Conservation (phyloP, 306 rosid genomes). For the Comarum palustre region DNA sequence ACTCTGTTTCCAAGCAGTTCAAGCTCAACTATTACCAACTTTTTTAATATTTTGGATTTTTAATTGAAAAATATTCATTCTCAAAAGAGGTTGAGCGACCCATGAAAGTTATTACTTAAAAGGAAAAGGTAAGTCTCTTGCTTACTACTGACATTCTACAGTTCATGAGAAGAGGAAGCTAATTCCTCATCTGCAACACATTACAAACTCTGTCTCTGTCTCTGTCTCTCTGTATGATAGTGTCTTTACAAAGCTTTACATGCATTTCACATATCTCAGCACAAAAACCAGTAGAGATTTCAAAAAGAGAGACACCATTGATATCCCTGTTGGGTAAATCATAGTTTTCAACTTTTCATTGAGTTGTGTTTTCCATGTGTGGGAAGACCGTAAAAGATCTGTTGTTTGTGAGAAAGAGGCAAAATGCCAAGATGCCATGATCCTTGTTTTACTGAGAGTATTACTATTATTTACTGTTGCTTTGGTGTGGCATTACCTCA, state of each 20-base stretch:
- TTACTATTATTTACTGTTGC: constrained; percentile 20
- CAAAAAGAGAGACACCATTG: constrained; percentile 15
- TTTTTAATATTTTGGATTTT: neutral
- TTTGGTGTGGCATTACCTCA: constrained; percentile 52
- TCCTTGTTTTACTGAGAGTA: constrained; percentile 42
- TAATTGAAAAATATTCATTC: constrained; percentile 32
- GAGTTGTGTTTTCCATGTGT: constrained; percentile 21
- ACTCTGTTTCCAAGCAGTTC: constrained; percentile 40
- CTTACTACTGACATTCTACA: constrained; percentile 47
- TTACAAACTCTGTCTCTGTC: constrained; percentile 17
- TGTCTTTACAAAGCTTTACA: constrained; percentile 20
- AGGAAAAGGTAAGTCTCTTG: constrained; percentile 25
- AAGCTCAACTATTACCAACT: constrained; percentile 36
- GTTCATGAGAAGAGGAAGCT: constrained; percentile 43
- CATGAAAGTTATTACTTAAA: constrained; percentile 19
- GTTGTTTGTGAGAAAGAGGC: constrained; percentile 24
- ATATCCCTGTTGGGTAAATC: constrained; percentile 21
- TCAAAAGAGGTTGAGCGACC: constrained; percentile 47
- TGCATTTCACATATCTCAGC: constrained; percentile 17
- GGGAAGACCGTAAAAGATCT: constrained; percentile 31
- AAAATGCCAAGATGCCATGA: constrained; percentile 29
- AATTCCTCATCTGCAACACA: constrained; percentile 38
- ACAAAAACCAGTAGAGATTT: constrained; percentile 23
- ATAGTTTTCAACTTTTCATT: constrained; percentile 23
- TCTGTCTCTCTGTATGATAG: constrained; percentile 19